These are phyloP conservation scores for Bryoglossum gracile DNA, from an alignment of 495 filamentous ascomycete species.

Conservation along the genomic window DNA sequence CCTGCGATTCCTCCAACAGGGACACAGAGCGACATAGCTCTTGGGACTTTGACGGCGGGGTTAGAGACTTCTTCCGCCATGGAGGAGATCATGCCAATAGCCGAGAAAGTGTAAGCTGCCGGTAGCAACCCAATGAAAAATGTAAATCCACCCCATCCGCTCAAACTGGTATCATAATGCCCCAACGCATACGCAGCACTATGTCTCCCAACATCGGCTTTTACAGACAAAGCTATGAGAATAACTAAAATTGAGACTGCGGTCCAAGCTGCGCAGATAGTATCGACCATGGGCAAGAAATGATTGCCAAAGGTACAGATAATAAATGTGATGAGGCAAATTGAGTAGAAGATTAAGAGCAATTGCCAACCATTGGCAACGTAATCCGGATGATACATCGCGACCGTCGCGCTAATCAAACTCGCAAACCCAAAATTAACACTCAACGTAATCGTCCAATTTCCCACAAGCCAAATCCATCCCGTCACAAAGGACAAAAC, in stretches of 20 bases:
- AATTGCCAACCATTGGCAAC: constrained; percentile 25
- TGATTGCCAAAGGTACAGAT: constrained; percentile 38
- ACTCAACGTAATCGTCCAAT: constrained; percentile 31
- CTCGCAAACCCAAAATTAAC: constrained; percentile 35
- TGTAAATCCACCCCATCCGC: constrained; percentile 35
- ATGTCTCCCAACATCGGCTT: constrained; percentile 37
- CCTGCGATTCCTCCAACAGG: constrained; percentile 37
- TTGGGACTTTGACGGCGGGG: constrained; percentile 39
- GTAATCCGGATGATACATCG: constrained; percentile 25
- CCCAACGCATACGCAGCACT: constrained; percentile 35
- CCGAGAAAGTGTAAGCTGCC: constrained; percentile 44
- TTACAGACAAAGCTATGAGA: constrained; percentile 36
- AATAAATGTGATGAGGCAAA: constrained; percentile 33
- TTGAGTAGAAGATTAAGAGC: constrained; percentile 37
- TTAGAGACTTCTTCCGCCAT: constrained; percentile 45
- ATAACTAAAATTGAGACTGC: constrained; percentile 37
- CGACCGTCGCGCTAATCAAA: constrained; percentile 29
- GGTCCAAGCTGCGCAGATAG: constrained; percentile 43
- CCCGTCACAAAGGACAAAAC: constrained; percentile 39
- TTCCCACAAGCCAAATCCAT: constrained; percentile 25
- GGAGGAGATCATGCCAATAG: constrained; percentile 44
- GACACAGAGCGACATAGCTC: constrained; percentile 37
- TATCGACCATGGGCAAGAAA: constrained; percentile 44
- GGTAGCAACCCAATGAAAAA: constrained; percentile 48
- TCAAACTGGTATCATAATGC: constrained; percentile 34